Conservation (phyloP, 129 eudicot species). For the Tagetes patula region DNA sequence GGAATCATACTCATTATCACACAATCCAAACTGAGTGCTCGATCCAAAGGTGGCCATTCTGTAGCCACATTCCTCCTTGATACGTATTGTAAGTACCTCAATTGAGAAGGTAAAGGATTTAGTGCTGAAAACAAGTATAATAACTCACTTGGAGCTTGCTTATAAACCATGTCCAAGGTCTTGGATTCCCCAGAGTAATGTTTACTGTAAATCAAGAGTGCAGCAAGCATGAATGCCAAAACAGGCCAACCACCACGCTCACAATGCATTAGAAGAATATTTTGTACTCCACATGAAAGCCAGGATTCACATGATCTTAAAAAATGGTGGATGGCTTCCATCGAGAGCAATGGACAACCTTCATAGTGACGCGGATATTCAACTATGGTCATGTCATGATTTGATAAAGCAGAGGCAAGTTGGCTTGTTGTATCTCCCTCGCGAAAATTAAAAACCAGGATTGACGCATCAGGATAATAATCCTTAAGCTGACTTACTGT, state of each 20-base stretch:
- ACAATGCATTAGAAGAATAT: constrained; percentile 81
- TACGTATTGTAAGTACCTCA: constrained; percentile 80
- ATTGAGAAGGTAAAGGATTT: constrained; percentile 79
- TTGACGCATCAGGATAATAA: constrained; percentile 63
- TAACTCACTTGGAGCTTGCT: constrained; percentile 77
- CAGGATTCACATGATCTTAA: constrained; percentile 71
- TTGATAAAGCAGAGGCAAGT: constrained; percentile 45
- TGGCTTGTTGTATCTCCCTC: constrained; percentile 58
- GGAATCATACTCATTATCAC: constrained; percentile 71
- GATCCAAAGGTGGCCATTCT: constrained; percentile 73
- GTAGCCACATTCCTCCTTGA: constrained; percentile 74
- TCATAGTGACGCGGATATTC: constrained; percentile 70
- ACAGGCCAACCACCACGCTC: constrained; percentile 76
- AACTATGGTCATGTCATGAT: constrained; percentile 64
- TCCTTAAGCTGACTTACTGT: constrained; percentile 55
- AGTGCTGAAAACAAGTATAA: constrained; percentile 60
- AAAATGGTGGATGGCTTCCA: constrained; percentile 79
- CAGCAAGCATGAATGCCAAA: constrained; percentile 82
- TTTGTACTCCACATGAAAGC: constrained; percentile 66
- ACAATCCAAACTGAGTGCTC: constrained; percentile 70
- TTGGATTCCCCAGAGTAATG: constrained; percentile 67
- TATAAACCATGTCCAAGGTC: constrained; percentile 82
- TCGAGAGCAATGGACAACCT: constrained; percentile 61
- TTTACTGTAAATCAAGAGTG: constrained; percentile 63
- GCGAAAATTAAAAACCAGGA: constrained; percentile 63